phyloP scores from a whole-genome alignment of 805 yeast genomes.

The Nakazawaea siamensis region DNA sequence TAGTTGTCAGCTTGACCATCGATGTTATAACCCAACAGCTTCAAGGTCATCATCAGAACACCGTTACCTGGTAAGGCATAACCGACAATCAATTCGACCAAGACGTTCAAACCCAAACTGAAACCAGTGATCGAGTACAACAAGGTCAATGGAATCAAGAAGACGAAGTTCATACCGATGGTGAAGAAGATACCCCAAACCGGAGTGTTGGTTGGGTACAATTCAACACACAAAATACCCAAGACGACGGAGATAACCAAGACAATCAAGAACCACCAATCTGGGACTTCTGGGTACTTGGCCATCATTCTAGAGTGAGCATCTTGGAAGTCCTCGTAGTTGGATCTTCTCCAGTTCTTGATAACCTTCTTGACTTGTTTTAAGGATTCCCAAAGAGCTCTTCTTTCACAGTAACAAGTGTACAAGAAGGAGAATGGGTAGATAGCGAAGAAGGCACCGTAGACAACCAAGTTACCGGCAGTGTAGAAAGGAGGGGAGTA shows the following conservation, averaged over 20 bases:
- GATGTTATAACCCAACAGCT: conserved; percentile 48
- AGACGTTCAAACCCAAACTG: conserved; percentile 38
- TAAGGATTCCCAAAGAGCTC: conserved; percentile 30
- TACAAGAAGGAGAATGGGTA: conserved; percentile 50
- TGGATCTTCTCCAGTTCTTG: conserved; percentile 12
- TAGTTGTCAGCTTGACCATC: conserved; percentile 58
- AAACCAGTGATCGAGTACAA: conserved; percentile 40
- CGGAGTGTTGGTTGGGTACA: conserved; percentile 46
- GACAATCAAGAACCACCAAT: conserved; percentile 28
- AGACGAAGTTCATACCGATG: conserved; percentile 38
- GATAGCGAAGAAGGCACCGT: conserved; percentile 48
- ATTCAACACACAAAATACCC: conserved; percentile 29
- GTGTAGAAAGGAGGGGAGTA: conserved; percentile 61
- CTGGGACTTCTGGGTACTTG: conserved; percentile 53
- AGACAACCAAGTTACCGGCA: conserved; percentile 52
- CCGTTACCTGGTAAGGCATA: conserved; percentile 51
- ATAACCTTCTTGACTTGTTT: conserved; percentile 25
- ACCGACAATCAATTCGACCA: conserved; percentile 49
- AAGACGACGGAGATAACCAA: conserved; percentile 23
- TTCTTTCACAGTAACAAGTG: conserved; percentile 37
- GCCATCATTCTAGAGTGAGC: conserved; percentile 53
- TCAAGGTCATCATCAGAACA: conserved; percentile 41
- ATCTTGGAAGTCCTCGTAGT: conserved; percentile 29
- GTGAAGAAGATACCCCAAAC: conserved; percentile 54
- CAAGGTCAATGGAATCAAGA: conserved; percentile 43